phyloP scores from a whole-genome alignment of 345 rosid species.

The Angophora floribunda region DNA sequence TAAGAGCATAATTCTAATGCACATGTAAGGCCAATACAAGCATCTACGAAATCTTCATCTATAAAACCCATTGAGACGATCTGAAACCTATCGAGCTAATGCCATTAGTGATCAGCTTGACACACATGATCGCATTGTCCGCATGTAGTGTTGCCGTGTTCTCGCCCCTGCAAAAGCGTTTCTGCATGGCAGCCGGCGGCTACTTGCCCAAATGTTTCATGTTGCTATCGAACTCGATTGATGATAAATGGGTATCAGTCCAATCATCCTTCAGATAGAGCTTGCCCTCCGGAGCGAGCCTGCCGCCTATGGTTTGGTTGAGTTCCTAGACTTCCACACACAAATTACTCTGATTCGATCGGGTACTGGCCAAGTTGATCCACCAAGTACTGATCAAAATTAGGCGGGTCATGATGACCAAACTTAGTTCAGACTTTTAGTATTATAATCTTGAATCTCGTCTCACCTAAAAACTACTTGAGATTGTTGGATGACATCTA shows the following conservation, averaged over 20 bases:
- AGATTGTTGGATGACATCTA: constrained; percentile 54
- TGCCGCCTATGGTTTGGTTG: constrained; percentile 49
- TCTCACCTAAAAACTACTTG: constrained; percentile 65
- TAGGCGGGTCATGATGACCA: constrained; percentile 66
- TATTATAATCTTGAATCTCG: constrained; percentile 60
- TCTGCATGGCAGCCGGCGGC: constrained; percentile 28
- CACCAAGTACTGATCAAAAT: constrained; percentile 54
- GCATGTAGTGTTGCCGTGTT: constrained; percentile 74
- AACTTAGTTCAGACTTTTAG: constrained; percentile 78
- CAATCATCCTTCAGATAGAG: constrained; percentile 75
- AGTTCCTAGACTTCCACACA: constrained; percentile 74
- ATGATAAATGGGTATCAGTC: constrained; percentile 83
- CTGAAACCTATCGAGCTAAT: constrained; percentile 64
- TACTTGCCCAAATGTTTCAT: constrained; percentile 64
- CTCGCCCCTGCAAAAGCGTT: constrained; percentile 76
- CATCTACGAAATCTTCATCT: constrained; percentile 77
- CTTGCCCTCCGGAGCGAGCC: constrained; percentile 51
- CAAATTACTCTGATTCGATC: constrained; percentile 76
- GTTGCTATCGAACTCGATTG: constrained; percentile 76
- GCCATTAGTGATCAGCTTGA: constrained; percentile 54
- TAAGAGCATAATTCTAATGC: constrained; percentile 2
- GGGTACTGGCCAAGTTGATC: constrained; percentile 53
- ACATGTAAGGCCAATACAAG: constrained; percentile 58
- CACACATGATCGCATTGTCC: constrained; percentile 77
- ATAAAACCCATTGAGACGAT: constrained; percentile 81